These are phyloP conservation scores for Coniella vitis DNA, from an alignment of 2,329 filamentous ascomycete species.

Conservation along the genomic window DNA sequence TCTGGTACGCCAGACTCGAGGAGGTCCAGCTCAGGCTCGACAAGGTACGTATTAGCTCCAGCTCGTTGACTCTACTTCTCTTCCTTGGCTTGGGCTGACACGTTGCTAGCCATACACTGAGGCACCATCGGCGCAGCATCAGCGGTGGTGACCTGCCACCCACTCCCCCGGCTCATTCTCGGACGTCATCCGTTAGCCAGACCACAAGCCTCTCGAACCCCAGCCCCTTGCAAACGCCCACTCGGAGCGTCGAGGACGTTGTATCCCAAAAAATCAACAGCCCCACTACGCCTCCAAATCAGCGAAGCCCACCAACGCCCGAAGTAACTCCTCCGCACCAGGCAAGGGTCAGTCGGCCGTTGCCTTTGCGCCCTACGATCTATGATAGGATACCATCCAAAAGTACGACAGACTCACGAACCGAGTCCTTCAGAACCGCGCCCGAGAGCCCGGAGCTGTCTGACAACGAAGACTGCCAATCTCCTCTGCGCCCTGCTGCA, in stretches of 20 bases:
- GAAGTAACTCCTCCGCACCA: constrained; percentile 65
- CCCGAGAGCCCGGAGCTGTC: constrained; percentile 57
- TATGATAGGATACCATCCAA: constrained; percentile 45
- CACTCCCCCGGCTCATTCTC: constrained; percentile 56
- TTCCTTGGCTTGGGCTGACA: constrained; percentile 24
- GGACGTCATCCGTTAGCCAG: constrained; percentile 47
- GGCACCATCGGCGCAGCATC: constrained; percentile 35
- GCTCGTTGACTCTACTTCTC: neutral
- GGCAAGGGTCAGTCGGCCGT: constrained; percentile 30
- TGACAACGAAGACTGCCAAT: constrained; percentile 46
- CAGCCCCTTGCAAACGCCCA: constrained; percentile 30
- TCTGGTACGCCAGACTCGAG: constrained; percentile 11
- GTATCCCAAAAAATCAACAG: constrained; percentile 27
- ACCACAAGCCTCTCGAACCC: constrained; percentile 37
- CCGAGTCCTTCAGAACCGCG: constrained; percentile 68
- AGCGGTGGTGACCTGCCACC: constrained; percentile 47
- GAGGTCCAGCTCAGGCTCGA: constrained; percentile 9
- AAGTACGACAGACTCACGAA: constrained; percentile 51
- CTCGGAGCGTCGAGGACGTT: constrained; percentile 32
- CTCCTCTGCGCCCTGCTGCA: constrained; percentile 33
- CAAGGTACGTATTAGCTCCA: constrained; percentile 16
- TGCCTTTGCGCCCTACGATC: constrained; percentile 38
- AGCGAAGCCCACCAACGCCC: constrained; percentile 65
- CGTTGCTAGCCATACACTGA: constrained; percentile 32
- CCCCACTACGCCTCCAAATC: constrained; percentile 58